Evolutionary conservation across 73 alveolate genomes (phyloP), one percentile per base, ranked within the genome.

Genomic region (Paramecium caudatum): DNA sequence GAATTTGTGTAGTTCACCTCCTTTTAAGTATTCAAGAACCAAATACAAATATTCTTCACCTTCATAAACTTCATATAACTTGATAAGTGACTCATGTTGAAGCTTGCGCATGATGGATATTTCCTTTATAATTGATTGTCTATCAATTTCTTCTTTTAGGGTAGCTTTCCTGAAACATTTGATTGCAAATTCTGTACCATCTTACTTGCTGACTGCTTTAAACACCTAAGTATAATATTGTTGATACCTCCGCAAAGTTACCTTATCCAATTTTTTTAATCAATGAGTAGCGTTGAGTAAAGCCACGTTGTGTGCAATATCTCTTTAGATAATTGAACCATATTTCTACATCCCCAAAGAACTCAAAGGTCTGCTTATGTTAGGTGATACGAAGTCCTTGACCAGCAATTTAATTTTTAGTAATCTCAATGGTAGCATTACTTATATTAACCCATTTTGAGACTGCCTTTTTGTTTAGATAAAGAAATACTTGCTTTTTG

Each of bases 11-110:
- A 86, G 16, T 12, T 86, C 93, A 0, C 93, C 93, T 39, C 93
- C 93, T n/a, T 63, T 86, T 13, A 86, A 21, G 16, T 47, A 55
- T 23, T 86, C 84, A 25, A 62, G 33, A 8, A 86, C 93, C 17
- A 86, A 65, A 23, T 86, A 86, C 2, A 86, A 9, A 32, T 86
- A 63, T 7, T 86, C 84, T 4, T 86, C 93, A 5, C 82, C 47
- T 86, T 86, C 93, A 12, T 36, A 86, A 13, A 86, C 93, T 86
- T 86, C 93, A 15, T 62, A 86, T 45, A 86, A 48, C 19, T 63
- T 86, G 16, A 86, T 39, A 32, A 86, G 69, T 1, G 88, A 74
- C 5, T 74, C 88, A 41, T 74, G 61, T 74, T 74, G 21, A 7
- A 74, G 43, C 43, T 74, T 74, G 9, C 88, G 17, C 88, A 74